Base-by-base conservation (phyloP, 257 asterid species). In the Mentha longifolia region DNA sequence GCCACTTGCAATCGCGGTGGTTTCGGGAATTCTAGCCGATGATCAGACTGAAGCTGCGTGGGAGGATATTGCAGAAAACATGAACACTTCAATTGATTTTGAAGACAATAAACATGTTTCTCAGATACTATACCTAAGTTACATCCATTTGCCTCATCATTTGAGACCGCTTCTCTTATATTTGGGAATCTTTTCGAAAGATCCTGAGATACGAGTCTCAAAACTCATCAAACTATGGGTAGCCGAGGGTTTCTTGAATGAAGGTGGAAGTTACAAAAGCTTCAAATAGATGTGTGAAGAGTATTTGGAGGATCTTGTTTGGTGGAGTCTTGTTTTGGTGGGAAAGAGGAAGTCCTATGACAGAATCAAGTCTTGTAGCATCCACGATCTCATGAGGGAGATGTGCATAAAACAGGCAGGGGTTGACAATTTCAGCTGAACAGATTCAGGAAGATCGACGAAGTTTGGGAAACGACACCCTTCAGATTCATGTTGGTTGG, bases 351-450 rank as follows among this genome's bases (percentile, higher is more conserved):
- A 67, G 39, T 17, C 50, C 5, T 10, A 17, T 16, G 71, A 61
- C 47, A 66, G 17, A 49, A 49, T 49, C 10, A 66, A 66, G 57
- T 28, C 7, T 49, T 11, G 50, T 45, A 5, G 31, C 13, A 49
- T 66, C 30, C 49, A 49, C 31, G 61, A 30, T 66, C 71, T 46
- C 5, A 65, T 15, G 45, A 33, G 71, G 45, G 71, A 65, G 15
- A 15, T 66, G 13, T 49, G 71, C 61, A n/a, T 66, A 25, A 66
- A 46, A n/a, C 33, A 30, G 31, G 6, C 71, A 7, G 0, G 28
- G 14, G 9, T 30, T 30, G 71, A 65, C 9, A 65, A 65, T 4
- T n/a, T n/a, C n/a, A n/a, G n/a, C n/a, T n/a, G n/a, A n/a, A n/a
- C n/a, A n/a, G n/a, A n/a, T n/a, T n/a, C n/a, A n/a, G n/a, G n/a